Evolutionary conservation across 306 rosid species (phyloP).

Genomic region (Quercus berberidifolia): DNA sequence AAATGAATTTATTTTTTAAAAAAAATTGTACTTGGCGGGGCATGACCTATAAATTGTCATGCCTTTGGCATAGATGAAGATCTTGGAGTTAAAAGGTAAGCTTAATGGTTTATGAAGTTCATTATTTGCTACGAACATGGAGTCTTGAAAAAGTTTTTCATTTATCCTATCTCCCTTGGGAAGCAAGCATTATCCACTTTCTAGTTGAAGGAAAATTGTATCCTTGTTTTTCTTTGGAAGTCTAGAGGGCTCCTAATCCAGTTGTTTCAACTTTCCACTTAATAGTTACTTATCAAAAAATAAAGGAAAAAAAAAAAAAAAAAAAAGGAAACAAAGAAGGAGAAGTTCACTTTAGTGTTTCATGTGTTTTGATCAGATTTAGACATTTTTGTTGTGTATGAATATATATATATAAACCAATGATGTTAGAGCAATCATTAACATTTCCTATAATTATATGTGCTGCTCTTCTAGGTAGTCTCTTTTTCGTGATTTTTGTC

Average conservation of each 20-base stretch:
- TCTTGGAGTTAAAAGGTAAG: not conserved
- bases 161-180: not conserved
- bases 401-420: not conserved
- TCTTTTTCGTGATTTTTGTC: not conserved
- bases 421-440: too few species aligned
- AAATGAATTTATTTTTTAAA: not conserved
- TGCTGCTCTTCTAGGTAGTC: not conserved
- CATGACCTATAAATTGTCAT: not conserved
- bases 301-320: rapidly evolving
- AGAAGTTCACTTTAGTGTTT: too few species aligned
- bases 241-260: not conserved
- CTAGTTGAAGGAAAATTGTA: not conserved
- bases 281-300: too few species aligned
- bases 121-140: not conserved
- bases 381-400: not conserved
- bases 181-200: not conserved
- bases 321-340: too few species aligned
- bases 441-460: too few species aligned
- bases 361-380: not conserved
- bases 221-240: not conserved
- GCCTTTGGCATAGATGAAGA: not conserved
- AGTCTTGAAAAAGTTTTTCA: not conserved
- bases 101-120: too few species aligned
- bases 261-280: not conserved
- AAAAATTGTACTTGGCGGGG: too few species aligned